These are phyloP conservation scores for Malassezia slooffiae DNA, from an alignment of 1,284 basidiomycete species.

Conservation along the genomic window DNA sequence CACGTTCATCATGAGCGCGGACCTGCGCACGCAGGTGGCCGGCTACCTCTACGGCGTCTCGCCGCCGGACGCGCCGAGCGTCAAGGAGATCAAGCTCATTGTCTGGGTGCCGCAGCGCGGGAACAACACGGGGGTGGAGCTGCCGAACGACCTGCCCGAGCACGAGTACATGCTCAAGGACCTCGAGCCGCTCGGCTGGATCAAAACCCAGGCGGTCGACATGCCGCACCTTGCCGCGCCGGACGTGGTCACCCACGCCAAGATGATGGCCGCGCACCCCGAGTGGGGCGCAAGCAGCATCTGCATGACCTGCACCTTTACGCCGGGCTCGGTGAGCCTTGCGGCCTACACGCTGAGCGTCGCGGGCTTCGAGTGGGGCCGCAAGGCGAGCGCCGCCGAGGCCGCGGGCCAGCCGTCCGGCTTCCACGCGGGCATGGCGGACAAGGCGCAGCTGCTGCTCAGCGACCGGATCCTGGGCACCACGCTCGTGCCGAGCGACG, in stretches of 20 bases:
- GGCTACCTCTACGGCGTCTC: conserved; percentile 85
- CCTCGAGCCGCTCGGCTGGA: conserved; percentile 90
- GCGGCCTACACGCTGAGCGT: conserved; percentile 82
- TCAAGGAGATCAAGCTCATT: conserved; percentile 95
- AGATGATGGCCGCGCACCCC: conserved; percentile 88
- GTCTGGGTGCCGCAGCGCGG: conserved; percentile 94
- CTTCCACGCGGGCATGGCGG: conserved; percentile 88
- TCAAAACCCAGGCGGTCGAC: conserved; percentile 70
- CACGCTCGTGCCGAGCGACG: conserved; percentile 34
- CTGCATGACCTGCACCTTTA: conserved; percentile 88
- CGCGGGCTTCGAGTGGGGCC: conserved; percentile 93
- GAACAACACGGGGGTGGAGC: conserved; percentile 80
- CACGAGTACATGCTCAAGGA: conserved; percentile 91
- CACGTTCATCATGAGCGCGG: conserved; percentile 83
- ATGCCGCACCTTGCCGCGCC: conserved; percentile 62
- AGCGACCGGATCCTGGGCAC: conserved; percentile 58
- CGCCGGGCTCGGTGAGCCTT: conserved; percentile 89
- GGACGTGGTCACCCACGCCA: conserved; percentile 90
- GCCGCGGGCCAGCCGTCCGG: conserved; percentile 52
- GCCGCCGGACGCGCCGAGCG: conserved; percentile 90
- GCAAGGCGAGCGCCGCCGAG: conserved; percentile 71
- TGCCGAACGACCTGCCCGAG: conserved; percentile 73
- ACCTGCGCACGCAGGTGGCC: conserved; percentile 90
- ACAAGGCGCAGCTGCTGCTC: conserved; percentile 83
- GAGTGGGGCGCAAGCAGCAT: conserved; percentile 90